phyloP scores from a whole-genome alignment of 345 rosid genomes.

The Citrus australasica region DNA sequence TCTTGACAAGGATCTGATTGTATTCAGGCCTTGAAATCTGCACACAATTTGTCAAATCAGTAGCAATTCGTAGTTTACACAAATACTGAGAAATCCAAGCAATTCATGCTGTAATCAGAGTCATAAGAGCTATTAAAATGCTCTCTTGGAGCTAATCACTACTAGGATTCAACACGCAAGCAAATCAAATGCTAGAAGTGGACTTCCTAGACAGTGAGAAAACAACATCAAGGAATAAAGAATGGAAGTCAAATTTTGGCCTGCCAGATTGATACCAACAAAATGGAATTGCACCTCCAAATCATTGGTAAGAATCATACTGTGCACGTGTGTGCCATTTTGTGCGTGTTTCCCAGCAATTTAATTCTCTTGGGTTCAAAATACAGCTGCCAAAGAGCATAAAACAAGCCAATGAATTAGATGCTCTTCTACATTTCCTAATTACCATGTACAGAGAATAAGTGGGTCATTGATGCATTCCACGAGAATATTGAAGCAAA shows the following conservation, averaged over 20 bases:
- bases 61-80: background rate
- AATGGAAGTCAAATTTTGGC: background rate
- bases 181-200: background rate
- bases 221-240: background rate
- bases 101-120: background rate
- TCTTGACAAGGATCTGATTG: constrained; percentile 63
- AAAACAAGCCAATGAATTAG: background rate
- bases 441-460: background rate
- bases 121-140: background rate
- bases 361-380: background rate
- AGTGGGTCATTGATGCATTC: background rate
- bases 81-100: background rate
- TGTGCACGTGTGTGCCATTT: background rate
- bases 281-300: background rate
- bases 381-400: background rate
- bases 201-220: background rate
- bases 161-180: background rate
- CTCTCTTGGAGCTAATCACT: background rate
- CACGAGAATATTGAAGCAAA: background rate
- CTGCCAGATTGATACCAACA: background rate
- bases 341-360: background rate
- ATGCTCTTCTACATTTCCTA: background rate
- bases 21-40: constrained; percentile 66
- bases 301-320: background rate
- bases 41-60: constrained; percentile 2